Conservation (phyloP, 2,329 filamentous ascomycete species). For the Epichloe festucae region DNA sequence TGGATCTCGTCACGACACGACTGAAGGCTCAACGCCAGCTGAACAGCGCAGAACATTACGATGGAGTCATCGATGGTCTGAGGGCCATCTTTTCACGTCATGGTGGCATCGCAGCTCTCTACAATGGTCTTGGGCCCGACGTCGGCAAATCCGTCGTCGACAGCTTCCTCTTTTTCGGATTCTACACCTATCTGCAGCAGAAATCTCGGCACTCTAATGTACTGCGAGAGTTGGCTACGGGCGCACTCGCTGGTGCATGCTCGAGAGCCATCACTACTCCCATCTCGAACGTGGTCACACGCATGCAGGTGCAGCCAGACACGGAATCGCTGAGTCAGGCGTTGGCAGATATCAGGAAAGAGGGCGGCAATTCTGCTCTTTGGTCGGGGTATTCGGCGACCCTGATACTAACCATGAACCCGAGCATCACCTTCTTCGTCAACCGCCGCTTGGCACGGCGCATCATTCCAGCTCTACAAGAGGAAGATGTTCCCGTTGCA, state of each 20-base stretch:
- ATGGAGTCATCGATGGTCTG: slow-evolving; percentile 54
- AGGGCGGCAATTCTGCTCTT: slow-evolving; percentile 63
- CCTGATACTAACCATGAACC: slow-evolving; percentile 71
- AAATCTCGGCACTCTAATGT: slow-evolving; percentile 38
- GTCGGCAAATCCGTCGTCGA: slow-evolving; percentile 57
- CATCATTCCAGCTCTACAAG: slow-evolving; percentile 37
- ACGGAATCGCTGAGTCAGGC: slow-evolving; percentile 40
- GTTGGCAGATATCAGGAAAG: slow-evolving; percentile 46
- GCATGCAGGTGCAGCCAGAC: slow-evolving; percentile 57
- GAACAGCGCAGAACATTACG: slow-evolving; percentile 39
- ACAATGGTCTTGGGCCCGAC: slow-evolving; percentile 49
- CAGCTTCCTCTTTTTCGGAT: slow-evolving; percentile 76
- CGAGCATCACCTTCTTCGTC: slow-evolving; percentile 73
- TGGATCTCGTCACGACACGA: slow-evolving; percentile 69
- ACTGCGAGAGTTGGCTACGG: slow-evolving; percentile 61
- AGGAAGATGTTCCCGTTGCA: slow-evolving; percentile 24
- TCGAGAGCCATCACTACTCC: slow-evolving; percentile 69
- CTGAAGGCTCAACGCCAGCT: slow-evolving; percentile 64
- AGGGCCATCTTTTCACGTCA: slow-evolving; percentile 57
- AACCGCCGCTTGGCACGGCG: slow-evolving; percentile 57
- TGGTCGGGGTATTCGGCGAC: slow-evolving; percentile 83
- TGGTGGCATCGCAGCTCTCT: slow-evolving; percentile 60
- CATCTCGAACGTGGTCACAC: slow-evolving; percentile 67
- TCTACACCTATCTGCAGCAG: slow-evolving; percentile 47
- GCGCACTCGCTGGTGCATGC: slow-evolving; percentile 60